Conservation (phyloP, 805 yeast genomes). For the Candida montana region DNA sequence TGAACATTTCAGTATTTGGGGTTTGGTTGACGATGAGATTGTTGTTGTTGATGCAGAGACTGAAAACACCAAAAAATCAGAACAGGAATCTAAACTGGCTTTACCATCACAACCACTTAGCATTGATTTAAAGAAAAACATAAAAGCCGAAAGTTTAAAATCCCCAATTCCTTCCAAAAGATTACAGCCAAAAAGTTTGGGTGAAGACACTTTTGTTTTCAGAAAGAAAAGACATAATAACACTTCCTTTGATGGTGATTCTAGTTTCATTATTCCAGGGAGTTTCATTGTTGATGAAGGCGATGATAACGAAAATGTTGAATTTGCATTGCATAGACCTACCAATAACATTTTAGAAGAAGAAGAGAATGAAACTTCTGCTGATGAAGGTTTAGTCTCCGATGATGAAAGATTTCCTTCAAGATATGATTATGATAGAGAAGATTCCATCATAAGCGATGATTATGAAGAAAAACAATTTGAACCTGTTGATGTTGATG, state of each 20-base stretch:
- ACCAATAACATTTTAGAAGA: slow-evolving; percentile 3
- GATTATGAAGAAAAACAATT: slow-evolving; percentile 47
- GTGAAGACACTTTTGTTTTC: slow-evolving; percentile 27
- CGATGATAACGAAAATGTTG: not conserved
- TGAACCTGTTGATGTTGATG: slow-evolving; percentile 56
- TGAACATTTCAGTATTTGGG: slow-evolving; percentile 94
- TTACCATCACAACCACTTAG: slow-evolving; percentile 9
- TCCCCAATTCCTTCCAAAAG: slow-evolving; percentile 6
- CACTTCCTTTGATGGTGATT: slow-evolving; percentile 17
- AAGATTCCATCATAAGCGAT: slow-evolving; percentile 14
- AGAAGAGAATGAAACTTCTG: slow-evolving; percentile 4
- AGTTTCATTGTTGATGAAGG: slow-evolving; percentile 20
- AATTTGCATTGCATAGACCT: slow-evolving; percentile 6
- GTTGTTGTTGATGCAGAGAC: slow-evolving; percentile 50
- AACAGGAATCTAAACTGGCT: slow-evolving; percentile 18
- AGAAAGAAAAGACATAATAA: slow-evolving; percentile 28
- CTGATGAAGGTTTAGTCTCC: slow-evolving; percentile 3
- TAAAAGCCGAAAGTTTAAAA: not conserved
- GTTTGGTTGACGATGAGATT: slow-evolving; percentile 64
- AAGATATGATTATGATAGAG: slow-evolving; percentile 7
- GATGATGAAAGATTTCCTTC: slow-evolving; percentile 8
- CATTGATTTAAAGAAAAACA: slow-evolving; percentile 4
- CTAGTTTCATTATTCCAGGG: slow-evolving; percentile 23
- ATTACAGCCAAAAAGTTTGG: slow-evolving; percentile 12
- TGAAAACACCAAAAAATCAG: slow-evolving; percentile 21